Percentiles rank a stretch among this genome's conserved stretches.
Evolutionary conservation across 2,329 filamentous ascomycete genomes (phyloP).

Genomic region (Hypoxylon sp.): DNA sequence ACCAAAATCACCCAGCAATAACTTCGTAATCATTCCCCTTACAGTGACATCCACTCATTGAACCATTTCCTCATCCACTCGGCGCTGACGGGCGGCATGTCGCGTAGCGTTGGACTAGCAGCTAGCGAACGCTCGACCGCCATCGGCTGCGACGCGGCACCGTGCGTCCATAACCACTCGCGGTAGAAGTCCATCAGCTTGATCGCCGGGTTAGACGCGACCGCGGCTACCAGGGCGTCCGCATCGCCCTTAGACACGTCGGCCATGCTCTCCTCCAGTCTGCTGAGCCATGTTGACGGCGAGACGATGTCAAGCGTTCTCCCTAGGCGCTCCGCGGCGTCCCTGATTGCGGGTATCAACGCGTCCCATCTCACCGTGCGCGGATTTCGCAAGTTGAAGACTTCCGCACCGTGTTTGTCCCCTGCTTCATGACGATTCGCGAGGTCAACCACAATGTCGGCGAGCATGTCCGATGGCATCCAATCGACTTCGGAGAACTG

Average conservation of each 20-base stretch:
- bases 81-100: slow-evolving; percentile 44
- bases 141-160: slow-evolving; percentile 21
- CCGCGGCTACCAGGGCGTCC: slow-evolving; percentile 25
- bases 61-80: slow-evolving; percentile 54
- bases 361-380: slow-evolving; percentile 38
- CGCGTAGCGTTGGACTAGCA: slow-evolving; percentile 45
- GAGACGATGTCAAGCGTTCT: slow-evolving; percentile 30
- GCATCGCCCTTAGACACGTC: slow-evolving; percentile 5
- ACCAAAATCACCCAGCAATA: too few species aligned
- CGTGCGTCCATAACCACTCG: slow-evolving; percentile 31
- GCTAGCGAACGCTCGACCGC: slow-evolving; percentile 36
- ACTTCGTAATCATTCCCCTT: too few species aligned
- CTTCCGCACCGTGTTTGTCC: slow-evolving; percentile 1
- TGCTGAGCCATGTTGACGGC: slow-evolving; percentile 31
- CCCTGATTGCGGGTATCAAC: slow-evolving; percentile 15
- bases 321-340: slow-evolving; percentile 1
- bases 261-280: slow-evolving; percentile 25
- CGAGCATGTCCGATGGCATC: slow-evolving; percentile 58
- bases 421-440: neutral
- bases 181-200: slow-evolving; percentile 50
- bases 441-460: slow-evolving; percentile 53
- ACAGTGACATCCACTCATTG: slow-evolving; percentile 47
- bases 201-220: slow-evolving; percentile 46
- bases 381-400: slow-evolving; percentile 50
- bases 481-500: slow-evolving; percentile 55